Evolutionary conservation across 768 basidiomycete genomes (phyloP).

Genomic region (Asterophora lycoperdoides): DNA sequence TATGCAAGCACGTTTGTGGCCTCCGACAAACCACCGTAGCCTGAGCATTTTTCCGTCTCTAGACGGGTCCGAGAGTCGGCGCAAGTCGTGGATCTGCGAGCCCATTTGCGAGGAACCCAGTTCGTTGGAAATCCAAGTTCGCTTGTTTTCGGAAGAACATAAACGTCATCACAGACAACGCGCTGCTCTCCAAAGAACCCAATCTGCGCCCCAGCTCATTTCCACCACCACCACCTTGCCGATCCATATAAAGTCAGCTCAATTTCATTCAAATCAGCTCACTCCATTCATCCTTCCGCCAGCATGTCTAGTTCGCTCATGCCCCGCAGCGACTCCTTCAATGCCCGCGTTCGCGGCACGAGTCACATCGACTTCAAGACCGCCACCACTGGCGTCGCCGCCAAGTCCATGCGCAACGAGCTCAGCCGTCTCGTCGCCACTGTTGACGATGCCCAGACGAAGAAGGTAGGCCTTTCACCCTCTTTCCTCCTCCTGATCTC

Average conservation of each 20-base stretch:
- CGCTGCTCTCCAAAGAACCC: constrained; percentile 37
- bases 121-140: constrained; percentile 23
- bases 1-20: constrained; percentile 45
- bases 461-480: constrained; percentile 54
- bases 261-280: constrained; percentile 10
- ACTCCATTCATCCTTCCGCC: constrained; percentile 28
- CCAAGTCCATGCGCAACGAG: constrained; percentile 98
- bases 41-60: constrained; percentile 18
- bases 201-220: constrained; percentile 56
- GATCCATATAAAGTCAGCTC: constrained; percentile 32
- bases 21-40: constrained; percentile 17
- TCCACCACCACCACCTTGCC: constrained; percentile 50
- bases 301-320: constrained; percentile 54
- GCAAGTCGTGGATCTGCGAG: constrained; percentile 37
- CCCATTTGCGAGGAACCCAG: constrained; percentile 51
- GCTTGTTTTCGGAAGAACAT: constrained; percentile 23
- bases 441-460: constrained; percentile 73
- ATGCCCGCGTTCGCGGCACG: constrained; percentile 68
- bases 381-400: constrained; percentile 90
- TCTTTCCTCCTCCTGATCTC: constrained; percentile 6
- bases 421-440: constrained; percentile 88
- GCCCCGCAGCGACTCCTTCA: constrained; percentile 65
- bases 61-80: constrained; percentile 17
- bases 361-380: constrained; percentile 95
- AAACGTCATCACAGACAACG: constrained; percentile 65